Conservation (phyloP, 306 rosid species). For the Inga laurina region DNA sequence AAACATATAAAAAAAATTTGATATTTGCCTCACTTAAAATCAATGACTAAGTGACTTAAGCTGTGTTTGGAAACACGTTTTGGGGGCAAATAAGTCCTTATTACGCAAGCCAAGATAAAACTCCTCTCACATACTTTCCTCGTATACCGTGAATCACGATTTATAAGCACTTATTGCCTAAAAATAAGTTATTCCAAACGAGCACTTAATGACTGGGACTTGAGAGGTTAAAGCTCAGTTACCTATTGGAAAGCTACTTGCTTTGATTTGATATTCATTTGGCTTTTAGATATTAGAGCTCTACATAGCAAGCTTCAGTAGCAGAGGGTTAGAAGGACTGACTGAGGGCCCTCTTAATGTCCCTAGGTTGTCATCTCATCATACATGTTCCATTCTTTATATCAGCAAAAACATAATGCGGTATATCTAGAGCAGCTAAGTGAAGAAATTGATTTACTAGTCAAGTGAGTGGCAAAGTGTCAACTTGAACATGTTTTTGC, state of each 20-base stretch:
- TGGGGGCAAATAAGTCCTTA: too few species aligned
- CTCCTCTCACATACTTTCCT: too few species aligned
- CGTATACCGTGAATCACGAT: too few species aligned
- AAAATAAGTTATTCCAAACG: too few species aligned
- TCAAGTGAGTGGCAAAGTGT: not conserved
- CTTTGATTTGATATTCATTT: slow-evolving; percentile 27
- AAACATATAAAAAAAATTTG: too few species aligned
- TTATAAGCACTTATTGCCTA: too few species aligned
- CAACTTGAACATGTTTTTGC: too few species aligned
- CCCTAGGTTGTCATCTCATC: not conserved
- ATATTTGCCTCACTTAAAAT: too few species aligned
- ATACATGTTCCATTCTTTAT: not conserved
- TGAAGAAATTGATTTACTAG: not conserved
- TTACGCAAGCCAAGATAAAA: too few species aligned
- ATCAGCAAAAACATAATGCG: not conserved
- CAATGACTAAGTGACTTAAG: too few species aligned
- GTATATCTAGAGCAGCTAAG: not conserved
- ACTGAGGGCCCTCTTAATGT: not conserved
- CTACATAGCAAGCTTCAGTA: not conserved
- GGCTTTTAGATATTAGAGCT: not conserved
- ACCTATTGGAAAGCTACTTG: not conserved
- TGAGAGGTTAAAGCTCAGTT: slow-evolving; percentile 3
- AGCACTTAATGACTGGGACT: not conserved
- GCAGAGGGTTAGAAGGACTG: not conserved
- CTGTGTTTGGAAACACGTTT: too few species aligned